A percentile compares a stretch with the other conserved stretches of the same genome.
Evolutionary conservation across 2,329 filamentous ascomycete species (phyloP).

Genomic region (Orbilia brochopaga): DNA sequence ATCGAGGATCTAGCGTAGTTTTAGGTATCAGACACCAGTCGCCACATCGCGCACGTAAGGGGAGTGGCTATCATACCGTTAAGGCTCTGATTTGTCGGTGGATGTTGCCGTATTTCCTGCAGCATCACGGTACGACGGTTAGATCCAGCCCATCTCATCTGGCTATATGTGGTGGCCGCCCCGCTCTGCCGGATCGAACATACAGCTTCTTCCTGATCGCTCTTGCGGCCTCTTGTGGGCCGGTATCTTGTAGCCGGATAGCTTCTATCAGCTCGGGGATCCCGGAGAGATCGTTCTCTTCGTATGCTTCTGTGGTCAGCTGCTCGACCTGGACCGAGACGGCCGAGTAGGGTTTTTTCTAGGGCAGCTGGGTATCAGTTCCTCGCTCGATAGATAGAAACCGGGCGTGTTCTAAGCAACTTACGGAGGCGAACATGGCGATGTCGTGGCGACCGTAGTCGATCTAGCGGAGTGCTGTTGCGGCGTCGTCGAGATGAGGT

Average conservation of each 20-base stretch:
- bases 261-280: constrained; percentile 94
- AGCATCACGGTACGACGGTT: constrained; percentile 8
- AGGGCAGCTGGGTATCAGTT: not conserved
- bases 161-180: not conserved
- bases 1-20: constrained; percentile 68
- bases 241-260: constrained; percentile 83
- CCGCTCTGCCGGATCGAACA: constrained; percentile 54
- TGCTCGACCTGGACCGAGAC: constrained; percentile 91
- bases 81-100: constrained; percentile 90
- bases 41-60: not conserved
- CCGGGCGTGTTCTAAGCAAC: not conserved
- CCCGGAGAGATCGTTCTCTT: constrained; percentile 88
- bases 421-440: constrained; percentile 44
- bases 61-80: constrained; percentile 60
- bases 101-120: constrained; percentile 87
- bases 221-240: constrained; percentile 85
- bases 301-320: constrained; percentile 84
- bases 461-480: not conserved
- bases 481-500: constrained; percentile 4
- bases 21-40: not conserved
- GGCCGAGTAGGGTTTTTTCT: constrained; percentile 84
- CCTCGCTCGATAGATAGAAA: not conserved
- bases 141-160: constrained; percentile 6
- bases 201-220: constrained; percentile 93
- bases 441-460: constrained; percentile 13